Conservation (phyloP, 495 filamentous ascomycete species). For the Aspergillus egyptiacus region DNA sequence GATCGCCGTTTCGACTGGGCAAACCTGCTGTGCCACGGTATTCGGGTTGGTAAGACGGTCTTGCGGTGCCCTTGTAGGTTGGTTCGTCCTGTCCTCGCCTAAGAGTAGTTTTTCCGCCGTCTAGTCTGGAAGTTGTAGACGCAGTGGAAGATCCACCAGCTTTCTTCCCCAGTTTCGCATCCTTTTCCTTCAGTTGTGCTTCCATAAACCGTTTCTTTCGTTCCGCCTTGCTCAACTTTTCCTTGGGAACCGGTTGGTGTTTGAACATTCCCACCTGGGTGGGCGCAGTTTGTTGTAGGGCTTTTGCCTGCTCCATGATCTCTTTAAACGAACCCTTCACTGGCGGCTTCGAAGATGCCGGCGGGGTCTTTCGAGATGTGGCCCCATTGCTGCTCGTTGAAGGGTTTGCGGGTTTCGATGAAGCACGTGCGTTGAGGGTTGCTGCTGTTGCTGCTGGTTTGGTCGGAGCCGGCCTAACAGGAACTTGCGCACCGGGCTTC, state of each 20-base stretch:
- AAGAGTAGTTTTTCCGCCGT: constrained; percentile 13
- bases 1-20: constrained; percentile 28
- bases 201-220: constrained; percentile 34
- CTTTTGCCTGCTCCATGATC: constrained; percentile 37
- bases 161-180: constrained; percentile 24
- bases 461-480: constrained; percentile 12
- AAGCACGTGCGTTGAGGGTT: constrained; percentile 17
- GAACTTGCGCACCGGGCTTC: constrained; percentile 21
- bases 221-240: constrained; percentile 36
- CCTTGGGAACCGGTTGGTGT: constrained; percentile 34
- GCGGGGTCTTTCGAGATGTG: constrained; percentile 17
- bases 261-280: constrained; percentile 31
- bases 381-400: constrained; percentile 16
- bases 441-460: constrained; percentile 9
- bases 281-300: constrained; percentile 32
- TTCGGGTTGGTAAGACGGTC: constrained; percentile 33
- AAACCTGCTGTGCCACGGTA: constrained; percentile 55
- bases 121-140: constrained; percentile 19
- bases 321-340: constrained; percentile 41
- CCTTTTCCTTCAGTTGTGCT: constrained; percentile 30
- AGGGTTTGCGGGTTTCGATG: constrained; percentile 18
- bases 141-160: constrained; percentile 17
- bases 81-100: constrained; percentile 30
- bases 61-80: constrained; percentile 49
- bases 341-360: constrained; percentile 31